phyloP scores from a whole-genome alignment of 108 stramenopile species.

The Discostella stelligeroides region DNA sequence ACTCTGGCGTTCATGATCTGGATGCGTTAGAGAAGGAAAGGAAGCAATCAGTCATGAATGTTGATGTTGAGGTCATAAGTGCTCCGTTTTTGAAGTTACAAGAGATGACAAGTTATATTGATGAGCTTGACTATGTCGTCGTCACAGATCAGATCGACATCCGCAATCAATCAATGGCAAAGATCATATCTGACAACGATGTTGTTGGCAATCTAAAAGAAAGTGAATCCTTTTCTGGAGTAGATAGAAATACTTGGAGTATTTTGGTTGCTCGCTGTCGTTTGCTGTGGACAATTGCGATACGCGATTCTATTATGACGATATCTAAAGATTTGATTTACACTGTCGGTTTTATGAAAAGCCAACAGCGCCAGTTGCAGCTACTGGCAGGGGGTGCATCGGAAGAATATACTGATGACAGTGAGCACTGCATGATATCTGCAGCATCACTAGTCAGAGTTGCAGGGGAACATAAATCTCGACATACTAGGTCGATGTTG shows the following conservation, averaged over 20 bases:
- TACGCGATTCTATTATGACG: constrained; percentile 51
- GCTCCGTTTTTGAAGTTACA: constrained; percentile 44
- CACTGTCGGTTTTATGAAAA: constrained; percentile 52
- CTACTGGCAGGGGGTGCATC: constrained; percentile 15
- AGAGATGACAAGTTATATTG: constrained; percentile 30
- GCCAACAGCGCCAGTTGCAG: constrained; percentile 47
- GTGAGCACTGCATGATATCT: constrained; percentile 3
- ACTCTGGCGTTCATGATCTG: constrained; percentile 22
- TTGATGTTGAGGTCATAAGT: neutral
- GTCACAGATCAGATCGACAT: constrained; percentile 50
- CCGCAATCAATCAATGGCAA: constrained; percentile 44
- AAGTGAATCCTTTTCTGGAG: constrained; percentile 15
- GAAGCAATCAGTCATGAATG: too few relatives aligned
- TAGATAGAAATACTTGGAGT: constrained; percentile 54
- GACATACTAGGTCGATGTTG: constrained; percentile 6
- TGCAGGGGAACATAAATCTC: constrained; percentile 13
- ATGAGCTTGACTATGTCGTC: constrained; percentile 52
- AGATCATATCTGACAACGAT: constrained; percentile 32
- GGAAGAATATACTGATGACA: neutral
- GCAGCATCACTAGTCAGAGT: neutral
- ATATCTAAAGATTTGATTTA: constrained; percentile 51
- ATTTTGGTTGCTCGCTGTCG: constrained; percentile 49
- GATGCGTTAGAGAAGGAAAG: constrained; percentile 13
- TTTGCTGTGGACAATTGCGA: constrained; percentile 57
- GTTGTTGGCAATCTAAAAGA: neutral